Base-by-base conservation (phyloP, 495 filamentous ascomycete species). In the Penicillium malachiteum region DNA sequence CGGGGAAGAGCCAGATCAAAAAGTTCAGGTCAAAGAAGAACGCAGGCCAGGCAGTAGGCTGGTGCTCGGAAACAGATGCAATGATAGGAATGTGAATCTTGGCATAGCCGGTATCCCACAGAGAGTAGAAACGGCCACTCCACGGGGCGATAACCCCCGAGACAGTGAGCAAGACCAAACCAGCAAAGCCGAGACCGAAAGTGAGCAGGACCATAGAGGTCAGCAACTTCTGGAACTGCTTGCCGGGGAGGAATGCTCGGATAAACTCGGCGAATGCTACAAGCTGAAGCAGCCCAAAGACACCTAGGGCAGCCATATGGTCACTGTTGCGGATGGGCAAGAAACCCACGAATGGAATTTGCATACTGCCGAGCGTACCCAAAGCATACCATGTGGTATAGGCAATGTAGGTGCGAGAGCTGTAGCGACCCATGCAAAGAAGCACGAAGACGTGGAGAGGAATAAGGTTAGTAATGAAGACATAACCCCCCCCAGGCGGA, bases 31-130 rank as follows among this genome's bases (percentile, higher is more conserved):
- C 95, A 71, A 99, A 99, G 77, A 97, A 99, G 83, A 97, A 99
- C 34, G 95, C 92, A 7, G 95, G 95, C 95, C 95, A 99, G n/a
- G 95, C 95, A 26, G 95, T 99, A 11, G 95, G 95, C 71, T 99
- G 95, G 80, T 99, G 95, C 71, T 99, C 95, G 7, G 95, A 99
- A 30, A 99, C 95, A 3, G 94, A 97, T 21, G 95, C 95, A 73
- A 99, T 99, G 66, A 99, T 99, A 34, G 95, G 95, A 68, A 99
- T 99, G 63, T 99, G 95, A 56, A 97, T 95, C 77, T 99, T 99
- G 62, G 95, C 95, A 69, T 99, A 99, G 61, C 90, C 91, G 9
- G 95, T 99, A 73, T 99, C 95, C 92, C 92, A 99, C 34, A 99
- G 84, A 0, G 95, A 99, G 76, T 99, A 99, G 80, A 99, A 99